Conservation (phyloP, 75 land plant genomes). For the Pinus albicaulis region DNA sequence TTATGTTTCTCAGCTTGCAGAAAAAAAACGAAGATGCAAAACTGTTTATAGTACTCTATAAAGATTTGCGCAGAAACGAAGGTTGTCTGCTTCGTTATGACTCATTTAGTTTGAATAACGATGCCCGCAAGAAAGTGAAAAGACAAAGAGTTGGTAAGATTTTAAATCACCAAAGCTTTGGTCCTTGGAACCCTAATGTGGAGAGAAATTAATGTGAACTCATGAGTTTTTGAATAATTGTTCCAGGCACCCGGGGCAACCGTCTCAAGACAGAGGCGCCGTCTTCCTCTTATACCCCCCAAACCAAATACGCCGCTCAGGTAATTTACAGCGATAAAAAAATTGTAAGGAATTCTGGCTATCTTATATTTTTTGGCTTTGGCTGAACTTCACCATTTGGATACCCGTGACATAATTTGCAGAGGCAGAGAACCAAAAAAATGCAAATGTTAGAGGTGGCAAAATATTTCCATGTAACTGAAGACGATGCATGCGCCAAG, state of each 20-base stretch:
- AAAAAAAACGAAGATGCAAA: slow-evolving; percentile 34
- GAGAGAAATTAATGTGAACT: not conserved
- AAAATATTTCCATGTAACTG: slow-evolving; percentile 33
- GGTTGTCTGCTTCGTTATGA: slow-evolving; percentile 41
- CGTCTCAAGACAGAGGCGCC: not conserved
- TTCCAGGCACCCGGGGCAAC: not conserved
- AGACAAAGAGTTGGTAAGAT: not conserved
- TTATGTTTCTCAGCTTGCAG: slow-evolving; percentile 13
- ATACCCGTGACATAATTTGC: not conserved
- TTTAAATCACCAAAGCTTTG: not conserved
- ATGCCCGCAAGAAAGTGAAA: not conserved
- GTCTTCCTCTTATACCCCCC: not conserved
- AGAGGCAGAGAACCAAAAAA: slow-evolving; percentile 45
- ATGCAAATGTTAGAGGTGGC: slow-evolving; percentile 38
- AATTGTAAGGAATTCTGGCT: not conserved
- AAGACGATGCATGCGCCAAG: slow-evolving; percentile 33
- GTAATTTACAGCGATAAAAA: not conserved
- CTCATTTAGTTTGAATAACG: slow-evolving; percentile 3
- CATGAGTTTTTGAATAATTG: not conserved
- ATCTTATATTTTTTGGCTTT: not conserved
- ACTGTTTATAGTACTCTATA: slow-evolving; percentile 29
- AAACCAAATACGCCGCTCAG: not conserved
- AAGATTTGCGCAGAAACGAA: slow-evolving; percentile 24
- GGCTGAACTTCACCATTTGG: not conserved
- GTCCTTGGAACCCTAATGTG: not conserved